These are phyloP conservation scores for Agaricus blazei DNA, from an alignment of 768 basidiomycete genomes.

Conservation along the genomic window DNA sequence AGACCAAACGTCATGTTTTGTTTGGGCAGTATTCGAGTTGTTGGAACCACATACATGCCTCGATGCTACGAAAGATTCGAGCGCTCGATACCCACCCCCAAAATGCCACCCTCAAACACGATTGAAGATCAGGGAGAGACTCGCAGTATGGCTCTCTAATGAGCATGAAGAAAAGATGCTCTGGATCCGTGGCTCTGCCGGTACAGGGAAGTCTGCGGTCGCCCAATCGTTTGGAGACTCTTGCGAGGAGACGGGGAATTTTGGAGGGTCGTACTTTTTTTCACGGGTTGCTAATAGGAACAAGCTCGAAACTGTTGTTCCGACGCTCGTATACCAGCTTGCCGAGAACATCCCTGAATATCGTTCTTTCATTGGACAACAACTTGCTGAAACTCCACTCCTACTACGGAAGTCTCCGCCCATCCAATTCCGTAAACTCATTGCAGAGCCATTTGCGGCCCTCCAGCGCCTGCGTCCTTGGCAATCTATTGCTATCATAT, in stretches of 20 bases:
- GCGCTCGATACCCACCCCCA: neutral
- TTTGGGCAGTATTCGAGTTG: neutral
- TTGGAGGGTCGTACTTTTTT: slow-evolving; percentile 3
- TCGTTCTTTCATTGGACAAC: neutral
- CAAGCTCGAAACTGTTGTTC: neutral
- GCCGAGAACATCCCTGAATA: neutral
- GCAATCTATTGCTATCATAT: no score
- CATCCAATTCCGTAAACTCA: neutral
- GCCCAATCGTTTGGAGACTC: neutral
- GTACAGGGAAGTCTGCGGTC: slow-evolving; percentile 8
- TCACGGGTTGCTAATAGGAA: neutral
- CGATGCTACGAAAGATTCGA: neutral
- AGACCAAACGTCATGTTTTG: neutral
- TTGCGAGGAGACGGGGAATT: neutral
- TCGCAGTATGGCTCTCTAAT: neutral
- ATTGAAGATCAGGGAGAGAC: neutral
- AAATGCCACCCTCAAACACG: no score
- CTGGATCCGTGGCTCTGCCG: slow-evolving; percentile 7
- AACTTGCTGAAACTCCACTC: neutral
- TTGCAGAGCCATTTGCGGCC: neutral
- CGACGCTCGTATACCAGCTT: neutral
- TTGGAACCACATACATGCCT: neutral
- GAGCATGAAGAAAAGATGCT: neutral
- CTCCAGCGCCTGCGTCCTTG: neutral
- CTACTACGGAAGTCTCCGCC: neutral